Percentiles rank a stretch among this genome's conserved stretches.
Conservation (phyloP, 2,329 filamentous ascomycete species). For the Magnaporthiopsis incrustans region DNA sequence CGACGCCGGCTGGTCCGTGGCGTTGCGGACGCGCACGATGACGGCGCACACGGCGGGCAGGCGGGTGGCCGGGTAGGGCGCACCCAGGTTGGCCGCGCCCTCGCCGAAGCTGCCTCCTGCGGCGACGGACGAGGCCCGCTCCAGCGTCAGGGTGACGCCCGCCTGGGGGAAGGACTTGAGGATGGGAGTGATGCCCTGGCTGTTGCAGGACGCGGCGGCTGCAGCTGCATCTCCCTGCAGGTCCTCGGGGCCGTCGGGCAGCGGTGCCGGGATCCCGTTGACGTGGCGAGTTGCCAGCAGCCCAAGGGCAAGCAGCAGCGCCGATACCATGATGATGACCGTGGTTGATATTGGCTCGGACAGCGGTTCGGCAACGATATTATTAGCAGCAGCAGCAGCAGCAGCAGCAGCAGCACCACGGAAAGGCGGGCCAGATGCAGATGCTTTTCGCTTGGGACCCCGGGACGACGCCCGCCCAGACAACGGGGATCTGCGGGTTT, state of each 20-base stretch:
- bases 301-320: not conserved
- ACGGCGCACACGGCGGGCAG: conserved; percentile 31
- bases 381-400: not conserved
- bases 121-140: conserved; percentile 22
- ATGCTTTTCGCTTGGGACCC: not conserved
- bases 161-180: not conserved
- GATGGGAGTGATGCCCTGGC: not conserved
- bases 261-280: not conserved
- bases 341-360: not conserved
- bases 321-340: not conserved
- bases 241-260: not conserved
- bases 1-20: conserved; percentile 19
- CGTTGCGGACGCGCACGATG: conserved; percentile 23
- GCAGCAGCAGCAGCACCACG: not conserved
- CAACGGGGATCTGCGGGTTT: not conserved
- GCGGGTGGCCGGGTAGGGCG: conserved; percentile 26
- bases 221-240: not conserved
- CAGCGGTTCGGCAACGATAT: not conserved
- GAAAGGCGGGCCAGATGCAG: not conserved
- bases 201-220: not conserved
- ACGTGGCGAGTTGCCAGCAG: not conserved
- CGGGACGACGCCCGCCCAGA: not conserved
- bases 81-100: conserved; percentile 23
- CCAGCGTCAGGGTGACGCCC: conserved; percentile 12
- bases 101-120: conserved; percentile 28